A percentile compares a stretch with the other conserved stretches of the same genome.
Conservation (phyloP, 768 basidiomycete species). For the Strobilomyces echinocephalus region DNA sequence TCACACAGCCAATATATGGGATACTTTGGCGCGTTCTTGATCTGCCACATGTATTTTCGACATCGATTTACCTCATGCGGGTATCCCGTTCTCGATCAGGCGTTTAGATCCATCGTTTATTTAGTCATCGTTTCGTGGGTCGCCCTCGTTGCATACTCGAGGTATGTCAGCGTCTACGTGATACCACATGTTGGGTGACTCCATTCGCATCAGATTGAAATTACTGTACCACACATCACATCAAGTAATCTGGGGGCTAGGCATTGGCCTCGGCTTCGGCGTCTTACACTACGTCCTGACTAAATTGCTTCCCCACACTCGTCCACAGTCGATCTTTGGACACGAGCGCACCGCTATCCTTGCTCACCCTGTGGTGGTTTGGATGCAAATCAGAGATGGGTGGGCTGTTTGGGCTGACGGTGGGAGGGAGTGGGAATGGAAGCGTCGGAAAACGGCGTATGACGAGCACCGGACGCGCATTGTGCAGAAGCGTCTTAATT, state of each 20-base stretch:
- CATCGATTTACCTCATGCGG: conserved; percentile 62
- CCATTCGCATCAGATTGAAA: conserved; percentile 43
- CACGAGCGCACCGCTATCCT: conserved; percentile 46
- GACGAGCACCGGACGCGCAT: conserved; percentile 33
- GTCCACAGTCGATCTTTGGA: conserved; percentile 54
- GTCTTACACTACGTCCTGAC: conserved; percentile 47
- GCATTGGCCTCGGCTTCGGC: conserved; percentile 57
- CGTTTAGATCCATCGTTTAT: conserved; percentile 47
- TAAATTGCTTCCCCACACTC: conserved; percentile 52
- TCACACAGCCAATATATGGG: conserved; percentile 91
- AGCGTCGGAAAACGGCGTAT: conserved; percentile 57
- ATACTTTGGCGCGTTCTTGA: conserved; percentile 73
- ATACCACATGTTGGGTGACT: background rate
- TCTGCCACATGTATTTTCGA: conserved; percentile 67
- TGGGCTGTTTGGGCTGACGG: conserved; percentile 80
- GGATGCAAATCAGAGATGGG: conserved; percentile 73
- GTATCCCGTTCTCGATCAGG: conserved; percentile 43
- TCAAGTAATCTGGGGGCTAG: conserved; percentile 73
- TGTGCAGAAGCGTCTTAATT: conserved; percentile 17
- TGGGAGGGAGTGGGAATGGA: conserved; percentile 71
- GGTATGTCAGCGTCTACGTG: conserved; percentile 40
- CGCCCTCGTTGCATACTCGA: conserved; percentile 68
- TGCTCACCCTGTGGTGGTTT: conserved; percentile 50
- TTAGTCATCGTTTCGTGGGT: conserved; percentile 52
- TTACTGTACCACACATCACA: conserved; percentile 69